These are phyloP conservation scores for Fomitopsis palustris DNA, from an alignment of 1,284 basidiomycete genomes.

Conservation along the genomic window DNA sequence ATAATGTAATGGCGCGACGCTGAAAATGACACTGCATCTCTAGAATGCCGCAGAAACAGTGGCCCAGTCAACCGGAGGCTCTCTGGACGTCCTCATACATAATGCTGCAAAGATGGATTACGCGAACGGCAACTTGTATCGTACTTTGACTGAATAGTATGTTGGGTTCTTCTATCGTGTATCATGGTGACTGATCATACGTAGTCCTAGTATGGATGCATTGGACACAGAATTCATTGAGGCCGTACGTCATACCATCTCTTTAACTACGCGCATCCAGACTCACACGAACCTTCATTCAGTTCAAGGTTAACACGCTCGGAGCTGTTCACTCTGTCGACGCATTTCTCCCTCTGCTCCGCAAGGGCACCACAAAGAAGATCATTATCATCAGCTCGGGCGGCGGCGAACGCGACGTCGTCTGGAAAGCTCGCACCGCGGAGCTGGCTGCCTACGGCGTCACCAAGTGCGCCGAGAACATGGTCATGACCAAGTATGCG, in stretches of 20 bases:
- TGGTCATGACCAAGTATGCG: conserved; percentile 39
- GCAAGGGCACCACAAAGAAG: conserved; percentile 33
- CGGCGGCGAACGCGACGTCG: conserved; percentile 28
- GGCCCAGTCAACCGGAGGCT: conserved; percentile 21
- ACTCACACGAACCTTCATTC: background rate
- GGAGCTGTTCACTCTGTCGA: conserved; percentile 35
- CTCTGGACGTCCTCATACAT: conserved; percentile 31
- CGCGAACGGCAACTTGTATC: background rate
- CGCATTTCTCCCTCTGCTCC: conserved; percentile 36
- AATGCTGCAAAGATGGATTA: conserved; percentile 21
- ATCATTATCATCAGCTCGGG: conserved; percentile 32
- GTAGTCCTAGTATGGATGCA: conserved; percentile 10
- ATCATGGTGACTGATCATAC: background rate
- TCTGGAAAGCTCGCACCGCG: conserved; percentile 10
- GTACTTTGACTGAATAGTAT: conserved; percentile 12
- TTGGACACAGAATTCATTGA: conserved; percentile 14
- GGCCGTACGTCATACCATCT: conserved; percentile 3
- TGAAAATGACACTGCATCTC: background rate
- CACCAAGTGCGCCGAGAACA: conserved; percentile 35
- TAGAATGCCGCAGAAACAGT: conserved; percentile 16
- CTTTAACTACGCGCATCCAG: background rate
- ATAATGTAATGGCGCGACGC: too few species aligned
- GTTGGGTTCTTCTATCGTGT: background rate
- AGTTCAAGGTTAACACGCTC: conserved; percentile 35
- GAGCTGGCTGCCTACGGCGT: conserved; percentile 29